These are phyloP conservation scores for Teunomyces atbi DNA, from an alignment of 805 yeast species.

Conservation along the genomic window DNA sequence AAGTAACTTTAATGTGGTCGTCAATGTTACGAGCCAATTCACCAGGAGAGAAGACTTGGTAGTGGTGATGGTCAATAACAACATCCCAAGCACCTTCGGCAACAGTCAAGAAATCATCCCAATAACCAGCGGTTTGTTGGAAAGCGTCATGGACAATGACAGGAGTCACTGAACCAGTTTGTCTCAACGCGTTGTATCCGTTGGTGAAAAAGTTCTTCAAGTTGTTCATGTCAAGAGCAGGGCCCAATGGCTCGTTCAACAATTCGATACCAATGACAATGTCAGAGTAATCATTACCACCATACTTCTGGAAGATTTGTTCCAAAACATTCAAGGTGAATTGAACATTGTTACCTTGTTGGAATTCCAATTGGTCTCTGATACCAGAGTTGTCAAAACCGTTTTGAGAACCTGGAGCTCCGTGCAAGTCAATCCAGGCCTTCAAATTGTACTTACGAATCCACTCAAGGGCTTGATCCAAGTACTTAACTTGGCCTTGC, in stretches of 20 bases:
- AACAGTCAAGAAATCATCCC: conserved; percentile 54
- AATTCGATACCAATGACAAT: conserved; percentile 82
- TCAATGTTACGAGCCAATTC: conserved; percentile 60
- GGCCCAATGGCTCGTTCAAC: conserved; percentile 86
- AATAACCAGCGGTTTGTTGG: conserved; percentile 51
- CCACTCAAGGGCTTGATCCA: conserved; percentile 81
- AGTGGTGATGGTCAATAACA: conserved; percentile 84
- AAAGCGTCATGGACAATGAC: conserved; percentile 84
- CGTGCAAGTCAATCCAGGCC: conserved; percentile 92
- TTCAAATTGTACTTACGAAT: conserved; percentile 57
- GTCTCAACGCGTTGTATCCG: conserved; percentile 67
- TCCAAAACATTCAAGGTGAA: conserved; percentile 56
- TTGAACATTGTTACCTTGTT: conserved; percentile 49
- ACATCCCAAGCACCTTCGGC: conserved; percentile 52
- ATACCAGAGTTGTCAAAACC: conserved; percentile 94
- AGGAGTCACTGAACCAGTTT: conserved; percentile 44
- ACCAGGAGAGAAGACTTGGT: conserved; percentile 73
- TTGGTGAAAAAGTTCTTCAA: conserved; percentile 58
- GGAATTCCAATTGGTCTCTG: conserved; percentile 63
- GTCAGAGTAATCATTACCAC: conserved; percentile 57
- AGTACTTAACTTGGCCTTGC: conserved; percentile 69
- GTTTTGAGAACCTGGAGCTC: conserved; percentile 96
- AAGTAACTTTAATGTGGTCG: conserved; percentile 50
- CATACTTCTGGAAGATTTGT: conserved; percentile 61
- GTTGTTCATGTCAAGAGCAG: conserved; percentile 55